These are phyloP conservation scores for Salix viminalis DNA, from an alignment of 345 rosid genomes.

Conservation along the genomic window DNA sequence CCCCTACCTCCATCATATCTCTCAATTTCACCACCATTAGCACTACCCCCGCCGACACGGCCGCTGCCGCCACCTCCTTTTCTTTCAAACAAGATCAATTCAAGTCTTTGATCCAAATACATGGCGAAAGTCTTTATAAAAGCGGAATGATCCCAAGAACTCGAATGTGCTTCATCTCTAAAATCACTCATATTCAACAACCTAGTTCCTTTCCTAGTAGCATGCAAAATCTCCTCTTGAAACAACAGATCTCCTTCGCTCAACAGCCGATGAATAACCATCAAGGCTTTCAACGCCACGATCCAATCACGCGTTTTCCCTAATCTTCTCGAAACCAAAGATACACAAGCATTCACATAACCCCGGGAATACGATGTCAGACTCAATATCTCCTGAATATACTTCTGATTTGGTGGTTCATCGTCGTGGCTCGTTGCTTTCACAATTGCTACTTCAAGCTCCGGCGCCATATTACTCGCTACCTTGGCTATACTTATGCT, in stretches of 20 bases:
- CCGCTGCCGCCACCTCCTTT: slow-evolving; percentile 28
- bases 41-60: slow-evolving; percentile 28
- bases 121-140: slow-evolving; percentile 72
- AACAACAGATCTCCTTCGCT: slow-evolving; percentile 61
- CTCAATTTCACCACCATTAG: slow-evolving; percentile 28
- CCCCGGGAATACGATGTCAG: slow-evolving; percentile 57
- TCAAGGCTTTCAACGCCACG: slow-evolving; percentile 73
- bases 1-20: slow-evolving; percentile 39
- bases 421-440: slow-evolving; percentile 94
- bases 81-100: slow-evolving; percentile 54
- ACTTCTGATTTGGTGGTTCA: slow-evolving; percentile 82
- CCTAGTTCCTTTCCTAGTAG: slow-evolving; percentile 71
- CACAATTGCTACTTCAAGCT: slow-evolving; percentile 86
- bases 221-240: slow-evolving; percentile 67
- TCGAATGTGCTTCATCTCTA: slow-evolving; percentile 89
- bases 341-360: slow-evolving; percentile 67
- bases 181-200: slow-evolving; percentile 78
- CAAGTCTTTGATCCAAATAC: slow-evolving; percentile 77
- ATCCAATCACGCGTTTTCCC: slow-evolving; percentile 92
- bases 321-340: slow-evolving; percentile 62
- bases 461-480: slow-evolving; percentile 88
- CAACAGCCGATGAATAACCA: slow-evolving; percentile 67
- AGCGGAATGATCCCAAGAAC: slow-evolving; percentile 84
- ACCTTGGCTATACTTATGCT: slow-evolving; percentile 91
- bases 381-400: slow-evolving; percentile 59